Evolutionary conservation across 495 filamentous ascomycete genomes (phyloP).

Genomic region (Tuber aestivum): DNA sequence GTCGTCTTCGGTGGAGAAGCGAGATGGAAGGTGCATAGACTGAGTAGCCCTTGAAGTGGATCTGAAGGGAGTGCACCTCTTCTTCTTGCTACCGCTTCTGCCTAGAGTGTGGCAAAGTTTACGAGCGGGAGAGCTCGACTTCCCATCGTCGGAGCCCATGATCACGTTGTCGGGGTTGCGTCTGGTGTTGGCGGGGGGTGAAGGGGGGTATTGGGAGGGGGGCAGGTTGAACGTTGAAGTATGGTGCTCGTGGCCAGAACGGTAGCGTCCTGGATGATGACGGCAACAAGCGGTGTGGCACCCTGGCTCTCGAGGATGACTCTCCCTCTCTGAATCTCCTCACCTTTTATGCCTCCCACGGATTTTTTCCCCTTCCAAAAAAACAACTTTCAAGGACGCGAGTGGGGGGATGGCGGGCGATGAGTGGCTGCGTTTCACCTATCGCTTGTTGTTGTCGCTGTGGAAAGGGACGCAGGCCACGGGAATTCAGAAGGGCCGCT

Average conservation of each 20-base stretch:
- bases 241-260: slow-evolving; percentile 8
- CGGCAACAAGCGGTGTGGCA: slow-evolving; percentile 16
- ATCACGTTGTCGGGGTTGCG: not conserved
- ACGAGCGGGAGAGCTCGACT: slow-evolving; percentile 11
- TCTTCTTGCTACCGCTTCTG: slow-evolving; percentile 15
- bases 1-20: slow-evolving; percentile 27
- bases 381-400: slow-evolving; percentile 6
- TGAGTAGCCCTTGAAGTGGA: slow-evolving; percentile 21
- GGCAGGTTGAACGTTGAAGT: not conserved
- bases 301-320: slow-evolving; percentile 21
- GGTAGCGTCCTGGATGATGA: slow-evolving; percentile 3
- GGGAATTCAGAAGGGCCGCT: not conserved
- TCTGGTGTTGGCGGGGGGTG: slow-evolving; percentile 15
- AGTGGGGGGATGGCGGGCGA: slow-evolving; percentile 29
- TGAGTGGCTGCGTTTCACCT: slow-evolving; percentile 32
- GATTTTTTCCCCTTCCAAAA: not conserved
- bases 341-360: not conserved
- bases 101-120: slow-evolving; percentile 14
- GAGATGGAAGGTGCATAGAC: slow-evolving; percentile 37
- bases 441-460: slow-evolving; percentile 29
- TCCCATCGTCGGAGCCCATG: slow-evolving; percentile 13
- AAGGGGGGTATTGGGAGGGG: not conserved
- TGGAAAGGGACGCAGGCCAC: slow-evolving; percentile 24
- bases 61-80: slow-evolving; percentile 17
- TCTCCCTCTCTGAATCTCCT: not conserved